phyloP scores from a whole-genome alignment of 2,329 filamentous ascomycete species.

The Penicillium janthinellum region DNA sequence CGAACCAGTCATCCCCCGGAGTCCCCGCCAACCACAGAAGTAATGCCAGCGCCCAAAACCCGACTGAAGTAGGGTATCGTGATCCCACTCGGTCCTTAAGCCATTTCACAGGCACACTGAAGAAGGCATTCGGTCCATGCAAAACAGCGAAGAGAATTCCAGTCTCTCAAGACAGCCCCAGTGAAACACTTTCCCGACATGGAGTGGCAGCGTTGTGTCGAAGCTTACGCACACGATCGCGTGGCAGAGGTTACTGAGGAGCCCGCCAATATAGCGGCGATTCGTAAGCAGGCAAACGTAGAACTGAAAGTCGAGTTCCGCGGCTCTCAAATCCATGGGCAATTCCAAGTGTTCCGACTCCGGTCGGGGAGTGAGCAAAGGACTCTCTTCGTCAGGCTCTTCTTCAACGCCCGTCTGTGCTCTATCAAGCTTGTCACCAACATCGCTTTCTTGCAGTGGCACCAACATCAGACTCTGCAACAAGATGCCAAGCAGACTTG shows the following conservation, averaged over 20 bases:
- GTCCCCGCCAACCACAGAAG: slow-evolving; percentile 33
- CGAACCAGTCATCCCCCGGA: slow-evolving; percentile 31
- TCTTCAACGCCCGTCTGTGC: not conserved
- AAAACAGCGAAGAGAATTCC: slow-evolving; percentile 60
- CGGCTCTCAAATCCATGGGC: not conserved
- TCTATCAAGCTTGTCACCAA: not conserved
- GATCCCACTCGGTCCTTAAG: slow-evolving; percentile 35
- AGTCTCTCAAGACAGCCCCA: slow-evolving; percentile 57
- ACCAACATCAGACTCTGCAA: slow-evolving; percentile 33
- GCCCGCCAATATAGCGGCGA: slow-evolving; percentile 45
- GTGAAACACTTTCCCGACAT: slow-evolving; percentile 54
- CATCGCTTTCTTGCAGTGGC: not conserved
- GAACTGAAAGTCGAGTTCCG: not conserved
- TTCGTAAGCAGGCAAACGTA: slow-evolving; percentile 15
- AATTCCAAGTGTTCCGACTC: not conserved
- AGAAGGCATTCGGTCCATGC: slow-evolving; percentile 59
- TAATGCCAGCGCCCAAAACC: slow-evolving; percentile 26
- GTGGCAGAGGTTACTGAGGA: slow-evolving; percentile 44
- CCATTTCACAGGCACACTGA: slow-evolving; percentile 60
- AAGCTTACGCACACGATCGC: slow-evolving; percentile 56
- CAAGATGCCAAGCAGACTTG: slow-evolving; percentile 32
- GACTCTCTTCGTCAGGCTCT: not conserved
- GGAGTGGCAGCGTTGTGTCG: slow-evolving; percentile 59
- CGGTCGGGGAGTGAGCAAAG: not conserved
- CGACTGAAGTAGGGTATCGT: slow-evolving; percentile 26